Base-by-base conservation (phyloP, 371 early-diverging fungal genomes). In the Mortierella sp. region DNA sequence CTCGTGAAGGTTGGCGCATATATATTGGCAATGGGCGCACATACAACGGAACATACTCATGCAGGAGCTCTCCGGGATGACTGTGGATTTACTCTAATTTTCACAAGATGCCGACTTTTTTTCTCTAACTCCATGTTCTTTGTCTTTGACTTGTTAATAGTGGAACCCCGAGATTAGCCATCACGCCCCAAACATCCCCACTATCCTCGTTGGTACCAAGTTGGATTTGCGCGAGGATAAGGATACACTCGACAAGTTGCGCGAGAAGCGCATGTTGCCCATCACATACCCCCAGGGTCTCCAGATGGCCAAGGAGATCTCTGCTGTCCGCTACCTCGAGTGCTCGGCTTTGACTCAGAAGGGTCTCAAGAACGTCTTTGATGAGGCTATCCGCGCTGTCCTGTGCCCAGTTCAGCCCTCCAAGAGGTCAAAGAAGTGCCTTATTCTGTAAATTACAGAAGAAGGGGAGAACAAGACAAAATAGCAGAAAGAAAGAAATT, bases 281-380 rank as follows among this genome's bases (percentile, higher is more conserved):
- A 96, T 98, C 79, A 87, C 94, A 59, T 97, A 94, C 86, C 88
- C 92, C 55, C 96, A 96, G 85, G 97, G 98, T 30, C 83, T 92
- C 65, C 93, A 93, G 75, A 94, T 97, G 94, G 91, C 93, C 73
- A 96, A 96, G 87, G 96, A 97, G 75, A 94, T 98, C 80, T 87
- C 88, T 14, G 97, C 97, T 43, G 95, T 94, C 73, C 95, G 94
- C 72, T 98, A 98, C 85, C 92, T 99, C 52, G 99, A 99, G 90
- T 99, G 99, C 86, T 98, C 98, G 24, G 97, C 99, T n/a, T 88
- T 97, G 76, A 98, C 98, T 64, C 97, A 98, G 86, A 97, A 97
- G 85, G 98, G 98, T 43, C 88, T 99, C 68, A 97, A 98, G 91
- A 96, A 94, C 78, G 98, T 98, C 68, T 99, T 99, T 91, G 98